phyloP scores from a whole-genome alignment of 148 eudicot genomes.

The Hydrangea macrophylla region DNA sequence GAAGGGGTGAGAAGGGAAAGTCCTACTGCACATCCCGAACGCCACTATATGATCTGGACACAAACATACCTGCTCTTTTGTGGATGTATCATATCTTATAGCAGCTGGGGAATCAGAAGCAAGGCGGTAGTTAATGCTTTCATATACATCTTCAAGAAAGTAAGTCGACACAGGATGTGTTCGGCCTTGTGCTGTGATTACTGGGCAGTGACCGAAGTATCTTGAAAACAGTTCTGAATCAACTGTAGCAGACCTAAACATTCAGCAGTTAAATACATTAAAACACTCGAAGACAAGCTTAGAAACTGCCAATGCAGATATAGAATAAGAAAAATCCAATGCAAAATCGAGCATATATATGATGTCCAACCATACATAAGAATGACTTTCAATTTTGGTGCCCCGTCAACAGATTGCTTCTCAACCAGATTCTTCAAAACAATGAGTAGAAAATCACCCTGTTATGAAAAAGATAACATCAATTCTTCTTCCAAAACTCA shows the following conservation, averaged over 20 bases:
- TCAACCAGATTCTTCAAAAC: constrained; percentile 77
- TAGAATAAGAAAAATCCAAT: constrained; percentile 8
- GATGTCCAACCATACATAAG: constrained; percentile 61
- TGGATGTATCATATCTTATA: constrained; percentile 46
- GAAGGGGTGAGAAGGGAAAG: background rate
- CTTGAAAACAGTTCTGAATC: constrained; percentile 83
- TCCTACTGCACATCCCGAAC: background rate
- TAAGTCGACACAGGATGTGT: constrained; percentile 89
- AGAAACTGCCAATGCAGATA: constrained; percentile 12
- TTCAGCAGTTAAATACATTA: background rate
- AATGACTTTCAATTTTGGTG: constrained; percentile 69
- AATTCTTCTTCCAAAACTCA: background rate
- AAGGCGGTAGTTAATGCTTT: constrained; percentile 66
- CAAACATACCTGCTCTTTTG: constrained; percentile 31
- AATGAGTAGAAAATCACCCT: constrained; percentile 94
- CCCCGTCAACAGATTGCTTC: constrained; percentile 60
- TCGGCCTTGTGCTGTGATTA: constrained; percentile 87
- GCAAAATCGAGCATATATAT: background rate
- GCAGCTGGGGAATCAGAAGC: constrained; percentile 87
- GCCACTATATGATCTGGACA: background rate
- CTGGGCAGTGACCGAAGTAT: constrained; percentile 89
- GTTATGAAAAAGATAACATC: constrained; percentile 18
- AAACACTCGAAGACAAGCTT: background rate
- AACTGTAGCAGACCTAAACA: constrained; percentile 93
- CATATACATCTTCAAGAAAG: constrained; percentile 90